These are phyloP conservation scores for Pythium brassicae DNA, from an alignment of 352 stramenopile species.

Conservation along the genomic window DNA sequence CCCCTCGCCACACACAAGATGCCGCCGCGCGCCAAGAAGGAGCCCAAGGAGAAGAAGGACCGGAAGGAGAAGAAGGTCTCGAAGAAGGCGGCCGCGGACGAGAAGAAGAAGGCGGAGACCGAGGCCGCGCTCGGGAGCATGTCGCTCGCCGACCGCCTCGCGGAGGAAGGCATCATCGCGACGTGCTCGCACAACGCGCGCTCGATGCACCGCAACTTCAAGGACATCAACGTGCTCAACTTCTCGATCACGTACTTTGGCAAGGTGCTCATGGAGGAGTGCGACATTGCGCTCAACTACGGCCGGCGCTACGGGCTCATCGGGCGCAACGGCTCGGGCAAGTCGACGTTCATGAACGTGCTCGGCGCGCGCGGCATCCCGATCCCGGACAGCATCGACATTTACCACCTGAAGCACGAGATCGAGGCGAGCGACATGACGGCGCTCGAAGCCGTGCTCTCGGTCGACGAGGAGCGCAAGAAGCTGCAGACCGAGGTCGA, in stretches of 20 bases:
- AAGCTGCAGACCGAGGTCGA: too few species aligned
- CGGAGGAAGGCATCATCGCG: constrained; percentile 93
- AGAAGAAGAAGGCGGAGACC: constrained; percentile 76
- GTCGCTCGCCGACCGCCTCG: constrained; percentile 86
- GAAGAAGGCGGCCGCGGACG: constrained; percentile 69
- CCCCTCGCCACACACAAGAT: too few species aligned
- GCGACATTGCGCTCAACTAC: constrained; percentile 96
- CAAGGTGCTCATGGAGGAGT: constrained; percentile 95
- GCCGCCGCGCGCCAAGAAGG: too few species aligned
- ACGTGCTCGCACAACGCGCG: too few species aligned
- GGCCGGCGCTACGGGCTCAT: constrained; percentile 97
- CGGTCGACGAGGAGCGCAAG: constrained; percentile 94
- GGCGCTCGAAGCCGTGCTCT: constrained; percentile 94
- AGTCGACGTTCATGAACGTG: constrained; percentile 97
- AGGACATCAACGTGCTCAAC: too few species aligned
- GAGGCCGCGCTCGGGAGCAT: constrained; percentile 62
- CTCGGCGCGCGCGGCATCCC: constrained; percentile 93
- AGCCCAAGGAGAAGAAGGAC: too few species aligned
- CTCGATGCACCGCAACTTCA: too few species aligned
- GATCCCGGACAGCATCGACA: constrained; percentile 95
- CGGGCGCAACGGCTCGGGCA: constrained; percentile 94
- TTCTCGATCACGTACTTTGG: constrained; percentile 97
- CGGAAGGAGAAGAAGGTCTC: too few species aligned
- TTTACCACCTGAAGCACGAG: constrained; percentile 97
- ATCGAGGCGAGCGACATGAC: constrained; percentile 94